Base-by-base conservation (phyloP, 176 grass and related monocot genomes). In the Triticum monococcum region DNA sequence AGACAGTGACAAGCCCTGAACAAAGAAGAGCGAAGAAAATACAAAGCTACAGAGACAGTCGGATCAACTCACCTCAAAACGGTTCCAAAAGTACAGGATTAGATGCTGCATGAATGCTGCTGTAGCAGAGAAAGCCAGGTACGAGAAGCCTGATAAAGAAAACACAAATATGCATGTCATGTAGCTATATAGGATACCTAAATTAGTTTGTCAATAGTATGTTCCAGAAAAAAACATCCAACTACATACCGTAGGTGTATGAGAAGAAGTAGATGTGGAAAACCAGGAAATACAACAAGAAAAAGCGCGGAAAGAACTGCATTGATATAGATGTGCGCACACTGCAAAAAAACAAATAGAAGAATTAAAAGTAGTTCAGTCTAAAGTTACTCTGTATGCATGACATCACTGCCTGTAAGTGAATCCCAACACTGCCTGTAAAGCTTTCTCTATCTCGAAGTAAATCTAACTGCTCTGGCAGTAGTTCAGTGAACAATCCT, bases 251-350 rank as follows among this genome's bases (percentile, higher is more conserved):
- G 25, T 99, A 96, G 84, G 90, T 73, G 91, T 96, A 99, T 61
- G 97, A 99, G 79, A 99, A 99, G 85, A 94, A 99, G 83, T 99
- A 99, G 79, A 99, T 92, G 86, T 99, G 97, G 68, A 99, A 99
- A 84, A 99, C 94, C n/a, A 99, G 87, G 68, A 99, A 99, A 91
- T 99, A 99, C 33, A 99, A 72, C 79, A 99, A 92, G 94, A 99
- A 96, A 82, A 99, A 99, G 25, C 97, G 92, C 12, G 97, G 97
- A 89, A 99, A 99, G 87, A 99, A 99, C 86, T 96, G 97, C 97
- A 99, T 96, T n/a, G 97, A 99, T 89, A 99, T 94, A 33, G 97
- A 91, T 87, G 97, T 99, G 77, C 97, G 84, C 52, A 99, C 94
- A 78, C 97, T 99, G 89, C 87, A 94, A 54, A 13, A 46, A 4